Percentiles rank a stretch among this genome's conserved stretches.
These are phyloP conservation scores for Periconia sp. DNA, from an alignment of 2,329 filamentous ascomycete species.

Conservation along the genomic window DNA sequence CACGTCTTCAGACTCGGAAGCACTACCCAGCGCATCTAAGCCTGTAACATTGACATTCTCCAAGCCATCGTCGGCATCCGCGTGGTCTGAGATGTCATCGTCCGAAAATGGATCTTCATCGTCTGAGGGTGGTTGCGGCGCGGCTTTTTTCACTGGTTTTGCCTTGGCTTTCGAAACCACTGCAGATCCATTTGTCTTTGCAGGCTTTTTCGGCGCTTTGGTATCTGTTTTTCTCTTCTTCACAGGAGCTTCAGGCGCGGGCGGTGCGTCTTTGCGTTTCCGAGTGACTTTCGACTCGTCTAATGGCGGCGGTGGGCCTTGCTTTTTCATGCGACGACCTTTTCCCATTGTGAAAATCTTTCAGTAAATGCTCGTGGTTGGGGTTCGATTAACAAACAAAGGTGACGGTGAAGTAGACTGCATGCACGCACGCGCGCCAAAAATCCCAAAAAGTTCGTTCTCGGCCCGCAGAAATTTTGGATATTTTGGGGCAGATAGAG, in stretches of 20 bases:
- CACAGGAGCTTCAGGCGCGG: conserved; percentile 52
- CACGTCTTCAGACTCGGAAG: conserved; percentile 38
- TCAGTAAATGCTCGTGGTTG: not conserved
- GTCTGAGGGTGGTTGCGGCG: conserved; percentile 31
- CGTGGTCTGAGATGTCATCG: conserved; percentile 35
- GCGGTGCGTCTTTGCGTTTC: conserved; percentile 81
- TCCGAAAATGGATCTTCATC: conserved; percentile 23
- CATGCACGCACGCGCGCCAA: not conserved
- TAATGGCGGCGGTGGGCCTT: conserved; percentile 80
- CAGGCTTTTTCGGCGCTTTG: conserved; percentile 39
- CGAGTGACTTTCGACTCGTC: conserved; percentile 75
- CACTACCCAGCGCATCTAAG: conserved; percentile 44
- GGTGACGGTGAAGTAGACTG: no score
- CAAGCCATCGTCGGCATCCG: conserved; percentile 51
- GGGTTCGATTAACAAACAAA: no score
- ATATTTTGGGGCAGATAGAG: conserved; percentile 19
- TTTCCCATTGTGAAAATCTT: conserved; percentile 68
- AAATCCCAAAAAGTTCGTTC: not conserved
- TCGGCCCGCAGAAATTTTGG: conserved; percentile 20
- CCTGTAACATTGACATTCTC: conserved; percentile 37
- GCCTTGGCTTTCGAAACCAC: conserved; percentile 30
- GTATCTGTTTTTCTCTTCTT: conserved; percentile 63
- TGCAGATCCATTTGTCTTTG: conserved; percentile 38
- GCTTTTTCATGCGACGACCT: conserved; percentile 92
- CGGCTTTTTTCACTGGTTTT: conserved; percentile 37